Evolutionary conservation across 345 rosid genomes (phyloP).

Genomic region (Camelina sativa): DNA sequence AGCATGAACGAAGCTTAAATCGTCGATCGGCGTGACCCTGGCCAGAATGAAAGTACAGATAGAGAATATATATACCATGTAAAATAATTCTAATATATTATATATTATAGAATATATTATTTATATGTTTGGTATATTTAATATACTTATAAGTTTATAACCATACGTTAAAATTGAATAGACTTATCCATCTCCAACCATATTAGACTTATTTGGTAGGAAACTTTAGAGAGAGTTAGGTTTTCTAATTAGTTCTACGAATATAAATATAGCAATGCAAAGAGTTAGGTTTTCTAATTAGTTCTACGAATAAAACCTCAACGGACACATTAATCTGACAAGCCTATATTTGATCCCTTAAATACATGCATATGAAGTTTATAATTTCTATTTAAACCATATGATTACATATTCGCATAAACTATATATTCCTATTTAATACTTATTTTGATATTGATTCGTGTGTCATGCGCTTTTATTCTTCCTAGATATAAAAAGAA

Average conservation of each 20-base stretch:
- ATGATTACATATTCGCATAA: neutral
- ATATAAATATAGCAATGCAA: too few relatives aligned
- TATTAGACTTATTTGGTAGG: too few relatives aligned
- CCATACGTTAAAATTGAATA: too few relatives aligned
- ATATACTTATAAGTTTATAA: too few relatives aligned
- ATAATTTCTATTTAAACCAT: neutral
- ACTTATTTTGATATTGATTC: neutral
- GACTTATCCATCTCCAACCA: too few relatives aligned
- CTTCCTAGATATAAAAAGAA: constrained; percentile 16
- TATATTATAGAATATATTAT: neutral
- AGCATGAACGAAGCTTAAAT: constrained; percentile 35
- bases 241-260: too few relatives aligned
- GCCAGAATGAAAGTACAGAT: constrained; percentile 21
- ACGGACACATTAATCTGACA: too few relatives aligned
- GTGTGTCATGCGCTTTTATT: constrained; percentile 31
- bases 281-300: too few relatives aligned
- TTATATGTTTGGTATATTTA: neutral
- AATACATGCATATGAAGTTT: neutral
- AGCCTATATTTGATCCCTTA: too few relatives aligned
- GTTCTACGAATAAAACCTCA: too few relatives aligned
- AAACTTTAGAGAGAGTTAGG: too few relatives aligned
- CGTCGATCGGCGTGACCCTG: constrained; percentile 25
- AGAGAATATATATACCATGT: constrained; percentile 4
- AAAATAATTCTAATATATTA: neutral
- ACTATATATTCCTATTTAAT: neutral